Evolutionary conservation across 495 filamentous ascomycete genomes (phyloP).

Genomic region (Podospora comata): DNA sequence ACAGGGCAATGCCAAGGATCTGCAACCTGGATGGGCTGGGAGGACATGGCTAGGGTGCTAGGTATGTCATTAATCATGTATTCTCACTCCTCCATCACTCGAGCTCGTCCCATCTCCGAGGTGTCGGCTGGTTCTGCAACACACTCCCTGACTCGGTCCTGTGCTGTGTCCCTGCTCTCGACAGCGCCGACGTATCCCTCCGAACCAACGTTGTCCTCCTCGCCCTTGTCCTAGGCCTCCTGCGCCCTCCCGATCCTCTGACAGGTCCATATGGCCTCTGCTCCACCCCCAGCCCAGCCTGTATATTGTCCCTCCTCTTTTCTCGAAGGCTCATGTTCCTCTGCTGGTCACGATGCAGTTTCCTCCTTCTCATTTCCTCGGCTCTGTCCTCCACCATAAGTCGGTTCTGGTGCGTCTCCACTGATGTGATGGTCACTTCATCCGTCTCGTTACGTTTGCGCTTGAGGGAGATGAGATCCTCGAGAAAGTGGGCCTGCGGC

Average conservation of each 20-base stretch:
- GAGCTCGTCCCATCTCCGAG: conserved; percentile 13
- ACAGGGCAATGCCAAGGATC: not conserved
- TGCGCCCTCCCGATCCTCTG: conserved; percentile 18
- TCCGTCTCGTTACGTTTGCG: conserved; percentile 53
- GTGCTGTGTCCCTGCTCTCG: conserved; percentile 4
- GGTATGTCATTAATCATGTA: not conserved
- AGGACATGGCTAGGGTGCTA: not conserved
- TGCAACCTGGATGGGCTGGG: not conserved
- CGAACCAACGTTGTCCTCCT: conserved; percentile 23
- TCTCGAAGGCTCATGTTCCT: conserved; percentile 29
- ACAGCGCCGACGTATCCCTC: conserved; percentile 16
- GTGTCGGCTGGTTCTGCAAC: conserved; percentile 2
- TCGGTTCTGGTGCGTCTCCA: conserved; percentile 39
- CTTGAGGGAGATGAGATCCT: conserved; percentile 49
- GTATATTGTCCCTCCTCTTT: conserved; percentile 21
- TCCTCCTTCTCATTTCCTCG: conserved; percentile 30
- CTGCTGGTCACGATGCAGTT: conserved; percentile 25
- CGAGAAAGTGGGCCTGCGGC: conserved; percentile 46
- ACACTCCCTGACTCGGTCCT: not conserved
- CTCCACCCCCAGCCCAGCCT: conserved; percentile 8
- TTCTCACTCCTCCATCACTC: not conserved
- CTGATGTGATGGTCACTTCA: conserved; percentile 46
- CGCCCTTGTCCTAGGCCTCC: conserved; percentile 22
- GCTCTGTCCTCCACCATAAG: conserved; percentile 34
- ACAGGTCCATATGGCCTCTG: conserved; percentile 21